These are phyloP conservation scores for Populus hybrid DNA, from an alignment of 441 rosid genomes.

Conservation along the genomic window DNA sequence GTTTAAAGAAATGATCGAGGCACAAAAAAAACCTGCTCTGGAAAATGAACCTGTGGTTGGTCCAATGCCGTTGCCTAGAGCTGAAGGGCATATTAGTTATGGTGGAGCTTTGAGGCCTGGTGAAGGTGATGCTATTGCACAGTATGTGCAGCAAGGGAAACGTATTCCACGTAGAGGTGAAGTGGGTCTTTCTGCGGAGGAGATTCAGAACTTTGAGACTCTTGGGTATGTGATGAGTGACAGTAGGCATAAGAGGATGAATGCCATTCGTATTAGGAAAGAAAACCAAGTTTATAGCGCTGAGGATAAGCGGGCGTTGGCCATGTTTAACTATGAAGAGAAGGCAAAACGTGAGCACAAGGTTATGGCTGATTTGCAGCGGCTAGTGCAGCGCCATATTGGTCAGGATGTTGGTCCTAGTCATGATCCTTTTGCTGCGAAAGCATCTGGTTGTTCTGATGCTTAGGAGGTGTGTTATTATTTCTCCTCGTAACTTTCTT, in stretches of 20 bases:
- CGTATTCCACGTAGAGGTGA: too few species aligned
- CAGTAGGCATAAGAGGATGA: too few species aligned
- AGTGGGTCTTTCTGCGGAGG: too few species aligned
- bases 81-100: slow-evolving; percentile 88
- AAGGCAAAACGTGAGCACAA: slow-evolving; percentile 90
- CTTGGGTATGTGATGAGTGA: too few species aligned
- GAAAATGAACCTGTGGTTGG: slow-evolving; percentile 71
- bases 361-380: slow-evolving; percentile 90
- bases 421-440: slow-evolving; percentile 80
- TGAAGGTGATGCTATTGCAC: slow-evolving; percentile 97
- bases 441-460: slow-evolving; percentile 60
- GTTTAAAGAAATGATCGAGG: slow-evolving; percentile 72
- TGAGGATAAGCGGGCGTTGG: too few species aligned
- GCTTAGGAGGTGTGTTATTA: slow-evolving; percentile 38
- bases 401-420: slow-evolving; percentile 89
- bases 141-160: slow-evolving; percentile 63
- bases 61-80: slow-evolving; percentile 81
- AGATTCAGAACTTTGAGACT: too few species aligned
- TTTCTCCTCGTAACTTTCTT: background rate
- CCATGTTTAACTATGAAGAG: slow-evolving; percentile 65
- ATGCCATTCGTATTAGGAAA: too few species aligned
- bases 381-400: slow-evolving; percentile 92
- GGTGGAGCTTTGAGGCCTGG: slow-evolving; percentile 96
- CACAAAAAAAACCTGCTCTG: slow-evolving; percentile 64
- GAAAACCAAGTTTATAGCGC: too few species aligned